phyloP scores from a whole-genome alignment of 2,329 filamentous ascomycete genomes.

The Fusarium miscanthi region DNA sequence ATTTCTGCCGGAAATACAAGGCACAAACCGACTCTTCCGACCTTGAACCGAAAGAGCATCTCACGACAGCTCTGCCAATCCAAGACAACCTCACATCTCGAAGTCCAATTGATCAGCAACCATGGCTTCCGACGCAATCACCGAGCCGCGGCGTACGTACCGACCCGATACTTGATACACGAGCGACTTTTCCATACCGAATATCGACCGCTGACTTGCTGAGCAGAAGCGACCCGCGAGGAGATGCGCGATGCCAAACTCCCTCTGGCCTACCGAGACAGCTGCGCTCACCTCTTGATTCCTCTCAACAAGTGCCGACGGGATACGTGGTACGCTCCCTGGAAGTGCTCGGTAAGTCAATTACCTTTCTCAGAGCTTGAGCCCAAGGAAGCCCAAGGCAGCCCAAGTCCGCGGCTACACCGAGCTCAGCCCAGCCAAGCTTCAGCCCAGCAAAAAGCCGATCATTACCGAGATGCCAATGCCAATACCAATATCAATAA shows the following conservation, averaged over 20 bases:
- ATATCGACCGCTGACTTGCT: constrained; percentile 37
- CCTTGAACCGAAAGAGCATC: constrained; percentile 46
- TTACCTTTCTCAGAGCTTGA: constrained; percentile 11
- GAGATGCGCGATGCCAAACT: constrained; percentile 93
- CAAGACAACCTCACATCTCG: constrained; percentile 44
- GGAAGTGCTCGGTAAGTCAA: constrained; percentile 91
- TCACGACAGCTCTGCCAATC: constrained; percentile 44
- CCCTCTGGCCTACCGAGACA: constrained; percentile 92
- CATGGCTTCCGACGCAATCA: constrained; percentile 53
- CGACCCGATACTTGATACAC: background rate
- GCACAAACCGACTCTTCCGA: constrained; percentile 43
- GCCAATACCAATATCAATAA: constrained; percentile 13
- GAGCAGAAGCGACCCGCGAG: constrained; percentile 80
- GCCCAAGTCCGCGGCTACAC: background rate
- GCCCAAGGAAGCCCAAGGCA: background rate
- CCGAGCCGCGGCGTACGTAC: constrained; percentile 54
- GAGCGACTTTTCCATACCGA: constrained; percentile 21
- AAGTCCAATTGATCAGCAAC: constrained; percentile 51
- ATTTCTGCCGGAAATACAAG: constrained; percentile 44
- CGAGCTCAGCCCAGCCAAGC: constrained; percentile 8
- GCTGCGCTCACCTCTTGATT: constrained; percentile 93
- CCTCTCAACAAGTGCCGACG: constrained; percentile 94
- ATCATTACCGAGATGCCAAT: constrained; percentile 24
- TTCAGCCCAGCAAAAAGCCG: constrained; percentile 10
- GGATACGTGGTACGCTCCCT: constrained; percentile 93